Base-by-base conservation (phyloP, 352 stramenopile species). In the Pythium grandisporangium region DNA sequence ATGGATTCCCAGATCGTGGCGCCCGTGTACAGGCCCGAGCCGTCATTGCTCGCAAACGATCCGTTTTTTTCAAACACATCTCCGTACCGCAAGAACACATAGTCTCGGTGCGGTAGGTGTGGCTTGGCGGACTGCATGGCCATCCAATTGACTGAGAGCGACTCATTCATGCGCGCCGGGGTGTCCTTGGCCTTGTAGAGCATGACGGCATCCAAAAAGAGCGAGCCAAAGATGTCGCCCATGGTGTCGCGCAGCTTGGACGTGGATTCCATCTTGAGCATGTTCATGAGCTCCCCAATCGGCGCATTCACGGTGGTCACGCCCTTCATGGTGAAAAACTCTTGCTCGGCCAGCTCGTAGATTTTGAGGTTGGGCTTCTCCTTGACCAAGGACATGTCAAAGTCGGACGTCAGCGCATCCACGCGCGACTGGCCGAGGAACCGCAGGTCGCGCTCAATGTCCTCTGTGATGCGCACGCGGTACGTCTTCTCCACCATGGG, bases 291-390 rank as follows among this genome's bases (percentile, higher is more conserved):
- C 30, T 93, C 76, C 16, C 69, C 56, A n/a, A 92, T 60, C 14
- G 67, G 70, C 4, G 76, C 74, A 45, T 66, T 78, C 29, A 87
- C 71, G 8, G 64, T 81, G 1, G 72, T 68, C 30, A 88, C 74
- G 30, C 71, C 76, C 30, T 87, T 86, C 75, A 92, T 90, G 0
- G 79, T 92, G 62, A 76, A 90, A 52, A 92, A 88, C 48, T 92
- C 79, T 37, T 87, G 79, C 45, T 89, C 75, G 23, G 55, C 58
- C 20, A 88, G 54, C 50, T 93, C 79, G 46, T 74, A 93, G 23
- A 93, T 53, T 66, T 89, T 66, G 17, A 93, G 39, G 17, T 67
- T 65, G 42, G 36, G 48, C 37, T 84, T 84, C 4, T 89, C 72
- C 52, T 86, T 88, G 29, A 90, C 37, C 8, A 82, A 55, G 44